A percentile compares a stretch with the other conserved stretches of the same genome.
These are phyloP conservation scores for Coniosporium apollinis DNA, from an alignment of 495 filamentous ascomycete genomes.

Conservation along the genomic window DNA sequence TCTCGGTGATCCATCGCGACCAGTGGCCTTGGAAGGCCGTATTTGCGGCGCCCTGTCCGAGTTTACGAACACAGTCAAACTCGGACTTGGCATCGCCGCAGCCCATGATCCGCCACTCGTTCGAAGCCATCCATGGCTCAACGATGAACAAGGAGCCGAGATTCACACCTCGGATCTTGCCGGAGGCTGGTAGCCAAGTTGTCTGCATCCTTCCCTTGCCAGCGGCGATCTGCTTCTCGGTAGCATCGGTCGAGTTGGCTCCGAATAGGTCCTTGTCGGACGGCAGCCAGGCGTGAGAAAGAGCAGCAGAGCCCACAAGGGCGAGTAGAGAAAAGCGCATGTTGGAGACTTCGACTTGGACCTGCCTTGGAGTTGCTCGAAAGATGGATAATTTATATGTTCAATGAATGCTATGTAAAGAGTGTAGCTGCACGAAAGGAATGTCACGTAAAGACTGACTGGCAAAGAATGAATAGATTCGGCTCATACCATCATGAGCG, in stretches of 20 bases:
- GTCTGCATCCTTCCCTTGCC: too few relatives aligned
- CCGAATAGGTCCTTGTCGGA: background rate
- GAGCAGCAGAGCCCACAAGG: background rate
- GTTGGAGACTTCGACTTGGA: too few relatives aligned
- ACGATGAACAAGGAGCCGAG: slow-evolving; percentile 42
- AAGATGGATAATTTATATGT: too few relatives aligned
- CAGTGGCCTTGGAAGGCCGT: slow-evolving; percentile 39
- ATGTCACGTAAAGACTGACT: too few relatives aligned
- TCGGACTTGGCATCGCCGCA: slow-evolving; percentile 35
- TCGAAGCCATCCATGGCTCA: slow-evolving; percentile 40
- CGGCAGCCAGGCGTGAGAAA: background rate
- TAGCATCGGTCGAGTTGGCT: background rate
- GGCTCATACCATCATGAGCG: too few relatives aligned
- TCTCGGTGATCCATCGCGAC: slow-evolving; percentile 38
- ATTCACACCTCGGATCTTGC: slow-evolving; percentile 45
- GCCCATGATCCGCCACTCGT: slow-evolving; percentile 36
- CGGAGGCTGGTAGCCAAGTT: slow-evolving; percentile 22
- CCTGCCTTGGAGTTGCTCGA: too few relatives aligned
- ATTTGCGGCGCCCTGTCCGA: slow-evolving; percentile 39
- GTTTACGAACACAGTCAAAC: slow-evolving; percentile 36
- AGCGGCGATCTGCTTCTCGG: background rate
- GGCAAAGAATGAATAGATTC: too few relatives aligned
- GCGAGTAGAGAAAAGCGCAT: background rate
- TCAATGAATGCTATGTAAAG: too few relatives aligned
- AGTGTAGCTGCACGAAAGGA: too few relatives aligned